phyloP scores from a whole-genome alignment of 768 basidiomycete genomes.

The Termitomyces sp. region DNA sequence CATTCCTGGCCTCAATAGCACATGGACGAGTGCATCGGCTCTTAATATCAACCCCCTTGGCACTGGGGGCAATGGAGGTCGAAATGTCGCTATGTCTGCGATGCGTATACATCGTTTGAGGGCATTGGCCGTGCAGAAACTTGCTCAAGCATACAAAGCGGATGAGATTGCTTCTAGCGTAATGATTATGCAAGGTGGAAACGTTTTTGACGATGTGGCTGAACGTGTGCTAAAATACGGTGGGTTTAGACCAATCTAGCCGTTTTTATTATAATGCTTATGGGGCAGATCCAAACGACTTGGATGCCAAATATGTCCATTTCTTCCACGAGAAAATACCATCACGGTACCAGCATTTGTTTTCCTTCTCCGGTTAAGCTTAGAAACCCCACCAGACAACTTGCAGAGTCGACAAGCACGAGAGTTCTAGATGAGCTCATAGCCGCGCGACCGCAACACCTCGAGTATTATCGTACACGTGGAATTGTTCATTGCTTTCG shows the following conservation, averaged over 20 bases:
- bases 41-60: conserved; percentile 59
- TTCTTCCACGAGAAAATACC: conserved; percentile 97
- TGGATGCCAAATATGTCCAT: conserved; percentile 83
- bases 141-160: conserved; percentile 78
- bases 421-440: conserved; percentile 78
- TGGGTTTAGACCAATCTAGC: conserved; percentile 14
- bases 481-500: conserved; percentile 88
- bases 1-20: conserved; percentile 32
- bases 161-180: conserved; percentile 93
- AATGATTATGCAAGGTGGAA: conserved; percentile 94
- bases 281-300: conserved; percentile 60
- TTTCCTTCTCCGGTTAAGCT: background rate
- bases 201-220: conserved; percentile 89
- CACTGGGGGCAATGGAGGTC: conserved; percentile 45
- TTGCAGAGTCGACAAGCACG: conserved; percentile 80
- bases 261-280: background rate
- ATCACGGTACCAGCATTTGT: conserved; percentile 51
- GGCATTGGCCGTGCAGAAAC: conserved; percentile 78
- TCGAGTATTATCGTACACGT: conserved; percentile 86
- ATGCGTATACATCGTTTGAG: conserved; percentile 78
- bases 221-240: conserved; percentile 72
- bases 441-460: conserved; percentile 59
- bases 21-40: conserved; percentile 61
- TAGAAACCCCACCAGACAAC: conserved; percentile 46
- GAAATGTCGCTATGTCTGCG: conserved; percentile 79